Evolutionary conservation across 495 filamentous ascomycete species (phyloP).

Genomic region (Lepidopterella palustris): DNA sequence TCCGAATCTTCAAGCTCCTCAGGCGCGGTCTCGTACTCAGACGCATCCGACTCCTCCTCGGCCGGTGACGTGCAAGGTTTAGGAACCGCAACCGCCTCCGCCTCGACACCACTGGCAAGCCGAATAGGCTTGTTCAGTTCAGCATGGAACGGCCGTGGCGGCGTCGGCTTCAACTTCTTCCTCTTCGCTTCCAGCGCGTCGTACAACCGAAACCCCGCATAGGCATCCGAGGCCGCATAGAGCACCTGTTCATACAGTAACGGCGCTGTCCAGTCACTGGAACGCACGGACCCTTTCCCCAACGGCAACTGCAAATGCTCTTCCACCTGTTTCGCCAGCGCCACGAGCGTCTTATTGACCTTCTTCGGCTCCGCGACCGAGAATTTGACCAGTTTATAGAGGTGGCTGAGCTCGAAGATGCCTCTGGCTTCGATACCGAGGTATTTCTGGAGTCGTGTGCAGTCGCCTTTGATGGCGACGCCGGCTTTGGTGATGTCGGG

Average conservation of each 20-base stretch:
- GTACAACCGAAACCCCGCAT: constrained; percentile 35
- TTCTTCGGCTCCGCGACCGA: constrained; percentile 5
- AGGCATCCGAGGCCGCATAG: constrained; percentile 38
- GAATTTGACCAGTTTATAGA: constrained; percentile 36
- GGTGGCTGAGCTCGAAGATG: constrained; percentile 35
- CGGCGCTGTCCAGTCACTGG: constrained; percentile 33
- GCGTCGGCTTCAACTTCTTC: constrained; percentile 31
- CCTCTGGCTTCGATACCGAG: constrained; percentile 28
- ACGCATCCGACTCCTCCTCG: constrained; percentile 20
- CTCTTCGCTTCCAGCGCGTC: constrained; percentile 35
- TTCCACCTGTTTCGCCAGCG: constrained; percentile 31
- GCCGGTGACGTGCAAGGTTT: constrained; percentile 5
- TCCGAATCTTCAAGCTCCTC: constrained; percentile 16
- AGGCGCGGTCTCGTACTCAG: constrained; percentile 17
- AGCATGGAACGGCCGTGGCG: constrained; percentile 24
- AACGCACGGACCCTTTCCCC: constrained; percentile 32
- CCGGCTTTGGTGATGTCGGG: constrained; percentile 77
- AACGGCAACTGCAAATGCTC: constrained; percentile 34
- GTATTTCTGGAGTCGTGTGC: constrained; percentile 28
- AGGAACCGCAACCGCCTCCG: background rate
- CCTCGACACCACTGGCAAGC: background rate
- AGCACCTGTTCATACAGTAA: constrained; percentile 29
- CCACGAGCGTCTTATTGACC: constrained; percentile 27
- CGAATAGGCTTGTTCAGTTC: constrained; percentile 9
- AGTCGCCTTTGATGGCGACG: constrained; percentile 81